Evolutionary conservation across 805 yeast species (phyloP).

Genomic region (Ogataea neopini): DNA sequence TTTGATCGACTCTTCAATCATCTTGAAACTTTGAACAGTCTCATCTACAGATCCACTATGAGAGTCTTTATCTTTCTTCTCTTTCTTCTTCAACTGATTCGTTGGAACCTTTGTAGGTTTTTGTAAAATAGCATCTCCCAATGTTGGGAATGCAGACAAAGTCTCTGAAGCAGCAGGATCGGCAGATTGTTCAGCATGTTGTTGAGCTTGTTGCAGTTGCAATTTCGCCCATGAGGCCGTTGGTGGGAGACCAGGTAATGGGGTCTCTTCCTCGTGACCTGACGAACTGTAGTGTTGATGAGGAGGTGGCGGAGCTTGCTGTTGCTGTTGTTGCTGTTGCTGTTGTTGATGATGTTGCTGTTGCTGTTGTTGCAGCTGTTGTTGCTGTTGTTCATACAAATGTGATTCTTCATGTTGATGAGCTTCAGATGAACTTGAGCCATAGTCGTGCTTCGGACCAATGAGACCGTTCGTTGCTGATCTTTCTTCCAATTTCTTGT

Average conservation of each 20-base stretch:
- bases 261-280: conserved; percentile 18
- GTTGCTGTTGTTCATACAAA: conserved; percentile 5
- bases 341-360: neutral
- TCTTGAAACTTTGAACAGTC: conserved; percentile 26
- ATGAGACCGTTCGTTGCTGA: conserved; percentile 38
- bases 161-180: conserved; percentile 13
- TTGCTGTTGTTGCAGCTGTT: conserved; percentile 2
- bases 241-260: conserved; percentile 53
- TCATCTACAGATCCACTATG: conserved; percentile 25
- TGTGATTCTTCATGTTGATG: neutral
- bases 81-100: conserved; percentile 26
- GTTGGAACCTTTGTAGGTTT: conserved; percentile 20
- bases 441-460: conserved; percentile 29
- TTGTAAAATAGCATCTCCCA: conserved; percentile 26
- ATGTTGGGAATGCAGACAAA: conserved; percentile 34
- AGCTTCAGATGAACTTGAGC: too few relatives aligned
- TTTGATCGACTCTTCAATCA: conserved; percentile 30
- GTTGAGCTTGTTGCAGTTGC: conserved; percentile 30
- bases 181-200: conserved; percentile 17
- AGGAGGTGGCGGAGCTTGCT: too few relatives aligned
- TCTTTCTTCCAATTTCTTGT: conserved; percentile 47
- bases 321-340: neutral
- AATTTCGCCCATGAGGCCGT: conserved; percentile 65
- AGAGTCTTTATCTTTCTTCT: conserved; percentile 31
- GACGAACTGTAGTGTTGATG: conserved; percentile 4